Evolutionary conservation across 2,329 filamentous ascomycete genomes (phyloP).

Genomic region (Paecilomyces fulvus): DNA sequence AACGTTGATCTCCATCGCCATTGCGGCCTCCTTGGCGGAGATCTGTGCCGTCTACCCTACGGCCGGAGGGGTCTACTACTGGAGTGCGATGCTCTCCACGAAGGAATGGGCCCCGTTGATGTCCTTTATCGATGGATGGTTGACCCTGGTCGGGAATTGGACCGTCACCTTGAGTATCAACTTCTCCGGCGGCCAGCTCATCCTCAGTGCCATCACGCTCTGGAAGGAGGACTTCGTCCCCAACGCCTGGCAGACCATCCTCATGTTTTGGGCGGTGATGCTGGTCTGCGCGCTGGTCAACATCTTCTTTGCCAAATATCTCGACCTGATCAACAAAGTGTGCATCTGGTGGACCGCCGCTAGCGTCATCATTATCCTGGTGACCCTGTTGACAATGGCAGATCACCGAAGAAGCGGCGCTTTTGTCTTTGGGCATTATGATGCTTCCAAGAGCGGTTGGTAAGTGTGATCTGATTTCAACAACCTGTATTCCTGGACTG

Average conservation of each 20-base stretch:
- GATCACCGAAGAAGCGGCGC: slow-evolving; percentile 49
- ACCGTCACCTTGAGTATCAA: slow-evolving; percentile 60
- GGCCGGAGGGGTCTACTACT: slow-evolving; percentile 63
- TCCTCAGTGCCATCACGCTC: slow-evolving; percentile 58
- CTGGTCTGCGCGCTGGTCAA: slow-evolving; percentile 56
- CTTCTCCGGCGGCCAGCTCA: slow-evolving; percentile 63
- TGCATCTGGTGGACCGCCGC: slow-evolving; percentile 65
- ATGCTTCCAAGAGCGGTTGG: slow-evolving; percentile 58
- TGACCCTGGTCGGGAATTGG: slow-evolving; percentile 67
- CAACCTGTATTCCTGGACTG: too few relatives aligned
- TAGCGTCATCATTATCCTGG: slow-evolving; percentile 60
- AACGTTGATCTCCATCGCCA: slow-evolving; percentile 53
- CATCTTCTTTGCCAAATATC: slow-evolving; percentile 52
- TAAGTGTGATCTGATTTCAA: slow-evolving; percentile 16
- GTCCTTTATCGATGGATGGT: slow-evolving; percentile 62
- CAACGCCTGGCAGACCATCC: slow-evolving; percentile 60
- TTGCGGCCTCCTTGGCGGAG: slow-evolving; percentile 59
- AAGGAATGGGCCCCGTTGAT: slow-evolving; percentile 58
- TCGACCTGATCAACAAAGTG: slow-evolving; percentile 63
- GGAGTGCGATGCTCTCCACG: slow-evolving; percentile 60
- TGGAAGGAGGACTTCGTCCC: slow-evolving; percentile 62
- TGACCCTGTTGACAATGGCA: slow-evolving; percentile 53
- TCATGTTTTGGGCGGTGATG: slow-evolving; percentile 67
- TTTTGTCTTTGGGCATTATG: slow-evolving; percentile 62
- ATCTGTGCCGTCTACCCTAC: slow-evolving; percentile 63